A percentile compares a stretch with the other conserved stretches of the same genome.
Evolutionary conservation across 805 yeast genomes (phyloP).

Genomic region (Candida tammaniensis): DNA sequence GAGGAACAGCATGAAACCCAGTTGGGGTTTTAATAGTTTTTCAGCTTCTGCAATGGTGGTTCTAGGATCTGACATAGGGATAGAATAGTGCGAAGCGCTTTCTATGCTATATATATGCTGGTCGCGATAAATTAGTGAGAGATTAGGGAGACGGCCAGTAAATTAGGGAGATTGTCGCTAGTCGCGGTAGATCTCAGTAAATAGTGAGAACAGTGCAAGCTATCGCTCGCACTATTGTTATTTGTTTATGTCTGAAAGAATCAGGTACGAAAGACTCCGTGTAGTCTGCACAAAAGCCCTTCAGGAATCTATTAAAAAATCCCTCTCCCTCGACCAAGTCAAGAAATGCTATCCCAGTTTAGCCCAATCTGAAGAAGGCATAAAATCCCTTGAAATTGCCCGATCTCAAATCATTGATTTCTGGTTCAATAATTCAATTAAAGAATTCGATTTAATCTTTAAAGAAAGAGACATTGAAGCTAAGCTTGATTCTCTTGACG

Average conservation of each 20-base stretch:
- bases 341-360: constrained; percentile 54
- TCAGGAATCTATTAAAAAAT: constrained; percentile 47
- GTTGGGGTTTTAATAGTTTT: constrained; percentile 51
- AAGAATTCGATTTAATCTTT: constrained; percentile 55
- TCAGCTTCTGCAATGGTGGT: constrained; percentile 44
- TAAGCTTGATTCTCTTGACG: constrained; percentile 48
- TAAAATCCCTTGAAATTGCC: constrained; percentile 43
- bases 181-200: too few species aligned
- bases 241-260: constrained; percentile 14
- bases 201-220: neutral
- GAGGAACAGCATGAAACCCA: constrained; percentile 64
- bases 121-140: too few species aligned
- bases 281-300: constrained; percentile 54
- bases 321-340: constrained; percentile 50
- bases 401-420: constrained; percentile 50
- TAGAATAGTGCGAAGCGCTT: too few species aligned
- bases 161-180: too few species aligned
- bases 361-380: constrained; percentile 45
- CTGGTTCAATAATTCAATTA: constrained; percentile 47
- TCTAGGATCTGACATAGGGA: constrained; percentile 43
- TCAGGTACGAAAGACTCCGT: constrained; percentile 49
- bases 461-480: constrained; percentile 43
- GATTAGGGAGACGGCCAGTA: too few species aligned
- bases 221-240: neutral
- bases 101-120: too few species aligned